A percentile compares a stretch with the other conserved stretches of the same genome.
phyloP scores from a whole-genome alignment of 495 filamentous ascomycete genomes.

The Penicilliopsis zonata region DNA sequence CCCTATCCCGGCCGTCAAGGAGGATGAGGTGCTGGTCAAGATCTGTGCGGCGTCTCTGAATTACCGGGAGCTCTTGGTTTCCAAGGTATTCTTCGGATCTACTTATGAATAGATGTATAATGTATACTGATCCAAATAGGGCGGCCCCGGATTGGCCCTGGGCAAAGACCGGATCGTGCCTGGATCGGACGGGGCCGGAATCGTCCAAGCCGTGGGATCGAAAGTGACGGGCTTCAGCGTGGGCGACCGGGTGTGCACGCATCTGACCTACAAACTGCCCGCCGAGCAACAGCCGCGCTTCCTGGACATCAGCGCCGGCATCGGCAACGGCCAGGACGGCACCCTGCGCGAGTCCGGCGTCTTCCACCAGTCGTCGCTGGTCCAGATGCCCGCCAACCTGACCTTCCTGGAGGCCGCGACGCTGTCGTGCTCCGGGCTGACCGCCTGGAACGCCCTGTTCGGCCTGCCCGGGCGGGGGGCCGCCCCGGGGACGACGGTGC shows the following conservation, averaged over 20 bases:
- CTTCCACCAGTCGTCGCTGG: slow-evolving; percentile 59
- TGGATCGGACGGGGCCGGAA: slow-evolving; percentile 68
- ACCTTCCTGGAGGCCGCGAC: slow-evolving; percentile 52
- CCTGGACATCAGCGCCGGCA: slow-evolving; percentile 50
- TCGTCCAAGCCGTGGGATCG: slow-evolving; percentile 54
- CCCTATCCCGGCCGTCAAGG: slow-evolving; percentile 47
- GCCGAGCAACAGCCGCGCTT: slow-evolving; percentile 61
- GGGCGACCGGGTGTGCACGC: slow-evolving; percentile 61
- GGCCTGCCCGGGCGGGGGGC: slow-evolving; percentile 49
- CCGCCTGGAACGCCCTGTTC: slow-evolving; percentile 75
- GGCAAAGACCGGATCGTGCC: slow-evolving; percentile 49
- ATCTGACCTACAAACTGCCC: too few relatives aligned
- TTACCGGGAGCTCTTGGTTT: slow-evolving; percentile 72
- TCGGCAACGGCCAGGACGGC: slow-evolving; percentile 63
- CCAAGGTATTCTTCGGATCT: slow-evolving; percentile 54
- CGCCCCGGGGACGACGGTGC: slow-evolving; percentile 55
- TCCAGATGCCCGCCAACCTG: slow-evolving; percentile 51
- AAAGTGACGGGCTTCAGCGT: slow-evolving; percentile 55
- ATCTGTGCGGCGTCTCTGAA: slow-evolving; percentile 68
- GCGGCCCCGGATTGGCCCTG: slow-evolving; percentile 54
- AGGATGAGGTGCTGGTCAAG: slow-evolving; percentile 66
- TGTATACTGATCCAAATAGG: slow-evolving; percentile 21
- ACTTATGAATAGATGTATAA: slow-evolving; percentile 36
- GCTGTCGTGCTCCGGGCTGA: slow-evolving; percentile 61
- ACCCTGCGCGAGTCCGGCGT: slow-evolving; percentile 58